phyloP scores from a whole-genome alignment of 768 basidiomycete species.

The Amanita exitialis region DNA sequence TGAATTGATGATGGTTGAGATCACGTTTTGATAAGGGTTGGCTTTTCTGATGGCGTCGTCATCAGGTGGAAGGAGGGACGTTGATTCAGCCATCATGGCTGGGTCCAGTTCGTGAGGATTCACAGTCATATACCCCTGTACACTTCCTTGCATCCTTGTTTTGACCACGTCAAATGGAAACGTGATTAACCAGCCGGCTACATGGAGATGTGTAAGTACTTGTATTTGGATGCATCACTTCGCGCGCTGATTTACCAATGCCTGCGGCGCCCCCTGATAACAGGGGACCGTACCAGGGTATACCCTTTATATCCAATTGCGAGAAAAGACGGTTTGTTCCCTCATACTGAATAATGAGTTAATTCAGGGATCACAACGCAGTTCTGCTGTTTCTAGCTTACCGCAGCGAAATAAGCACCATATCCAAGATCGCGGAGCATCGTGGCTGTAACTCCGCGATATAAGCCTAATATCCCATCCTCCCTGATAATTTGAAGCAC shows the following conservation, averaged over 20 bases:
- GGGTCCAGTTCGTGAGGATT: no score
- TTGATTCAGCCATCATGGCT: no score
- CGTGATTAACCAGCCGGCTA: slow-evolving; percentile 67
- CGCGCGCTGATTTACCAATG: slow-evolving; percentile 24
- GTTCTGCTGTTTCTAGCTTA: slow-evolving; percentile 23
- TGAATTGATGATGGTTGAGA: no score
- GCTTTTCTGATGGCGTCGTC: no score
- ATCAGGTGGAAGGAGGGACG: no score
- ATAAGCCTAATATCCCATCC: slow-evolving; percentile 58
- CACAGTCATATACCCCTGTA: no score
- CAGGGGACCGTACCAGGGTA: slow-evolving; percentile 49
- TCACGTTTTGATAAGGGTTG: no score
- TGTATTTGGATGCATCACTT: not conserved
- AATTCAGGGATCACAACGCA: not conserved
- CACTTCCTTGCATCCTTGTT: slow-evolving; percentile 79
- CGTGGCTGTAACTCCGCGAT: slow-evolving; percentile 67
- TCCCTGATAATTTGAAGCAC: slow-evolving; percentile 41
- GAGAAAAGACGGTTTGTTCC: slow-evolving; percentile 46
- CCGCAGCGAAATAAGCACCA: slow-evolving; percentile 78
- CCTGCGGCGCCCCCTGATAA: slow-evolving; percentile 73
- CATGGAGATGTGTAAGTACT: not conserved
- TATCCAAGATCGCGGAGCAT: slow-evolving; percentile 73
- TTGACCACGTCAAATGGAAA: slow-evolving; percentile 90
- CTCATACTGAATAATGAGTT: slow-evolving; percentile 39
- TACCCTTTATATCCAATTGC: slow-evolving; percentile 19